These are phyloP conservation scores for Fonsecaea monophora DNA, from an alignment of 2,329 filamentous ascomycete species.

Conservation along the genomic window DNA sequence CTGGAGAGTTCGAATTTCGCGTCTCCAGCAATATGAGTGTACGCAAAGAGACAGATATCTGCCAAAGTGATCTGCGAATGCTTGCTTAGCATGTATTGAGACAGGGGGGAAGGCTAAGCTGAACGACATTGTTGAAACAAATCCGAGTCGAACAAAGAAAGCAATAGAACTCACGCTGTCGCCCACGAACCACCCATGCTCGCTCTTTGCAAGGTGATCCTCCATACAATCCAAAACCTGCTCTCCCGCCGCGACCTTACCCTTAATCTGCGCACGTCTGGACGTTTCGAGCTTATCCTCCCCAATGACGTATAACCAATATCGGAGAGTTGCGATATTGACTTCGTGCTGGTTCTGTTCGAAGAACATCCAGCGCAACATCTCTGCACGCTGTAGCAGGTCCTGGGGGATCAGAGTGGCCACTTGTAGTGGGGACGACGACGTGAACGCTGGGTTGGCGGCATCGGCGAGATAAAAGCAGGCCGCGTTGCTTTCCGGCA, in stretches of 20 bases:
- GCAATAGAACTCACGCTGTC: background rate
- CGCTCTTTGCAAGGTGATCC: constrained; percentile 20
- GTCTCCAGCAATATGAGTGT: constrained; percentile 23
- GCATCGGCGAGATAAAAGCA: constrained; percentile 27
- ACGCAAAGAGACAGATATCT: constrained; percentile 26
- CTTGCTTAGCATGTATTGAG: background rate
- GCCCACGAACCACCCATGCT: constrained; percentile 23
- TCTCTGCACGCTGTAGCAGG: constrained; percentile 16
- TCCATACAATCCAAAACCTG: constrained; percentile 22
- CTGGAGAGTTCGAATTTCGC: constrained; percentile 20
- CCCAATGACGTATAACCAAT: constrained; percentile 46
- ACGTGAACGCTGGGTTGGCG: background rate
- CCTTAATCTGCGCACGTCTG: constrained; percentile 49
- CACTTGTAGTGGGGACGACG: background rate
- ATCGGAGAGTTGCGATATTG: constrained; percentile 25
- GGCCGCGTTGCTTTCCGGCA: constrained; percentile 26
- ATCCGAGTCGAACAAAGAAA: background rate
- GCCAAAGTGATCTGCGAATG: constrained; percentile 15
- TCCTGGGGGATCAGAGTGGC: constrained; percentile 12
- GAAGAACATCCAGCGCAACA: constrained; percentile 30
- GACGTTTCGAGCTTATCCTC: constrained; percentile 51
- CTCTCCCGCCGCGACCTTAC: constrained; percentile 8
- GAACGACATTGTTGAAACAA: background rate
- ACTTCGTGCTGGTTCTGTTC: constrained; percentile 30
- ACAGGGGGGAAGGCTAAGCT: no score